Conservation (phyloP, 441 rosid species). For the Euphorbia celastroides region DNA sequence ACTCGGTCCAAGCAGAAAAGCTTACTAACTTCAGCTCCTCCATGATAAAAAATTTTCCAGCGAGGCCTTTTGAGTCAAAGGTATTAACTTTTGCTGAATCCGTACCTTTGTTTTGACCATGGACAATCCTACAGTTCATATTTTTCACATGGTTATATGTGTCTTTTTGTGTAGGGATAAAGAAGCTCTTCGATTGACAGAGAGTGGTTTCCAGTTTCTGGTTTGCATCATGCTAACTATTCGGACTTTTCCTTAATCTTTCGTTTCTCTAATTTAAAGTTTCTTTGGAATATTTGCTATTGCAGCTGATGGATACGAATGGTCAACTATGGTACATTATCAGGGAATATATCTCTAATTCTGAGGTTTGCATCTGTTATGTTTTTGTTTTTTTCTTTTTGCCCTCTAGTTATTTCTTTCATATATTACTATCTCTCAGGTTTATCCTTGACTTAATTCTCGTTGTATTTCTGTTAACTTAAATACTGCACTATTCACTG, state of each 20-base stretch:
- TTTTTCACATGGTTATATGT: conserved; percentile 10
- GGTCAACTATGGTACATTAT: conserved; percentile 96
- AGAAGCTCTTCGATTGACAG: conserved; percentile 76
- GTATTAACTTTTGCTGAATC: conserved; percentile 25
- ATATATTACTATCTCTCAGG: background rate
- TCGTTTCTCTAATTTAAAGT: conserved; percentile 17
- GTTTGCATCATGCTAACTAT: conserved; percentile 39
- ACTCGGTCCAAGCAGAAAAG: conserved; percentile 67
- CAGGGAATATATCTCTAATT: conserved; percentile 90
- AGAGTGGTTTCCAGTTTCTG: conserved; percentile 97
- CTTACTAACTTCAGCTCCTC: conserved; percentile 71
- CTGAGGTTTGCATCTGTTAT: conserved; percentile 54
- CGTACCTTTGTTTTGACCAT: background rate
- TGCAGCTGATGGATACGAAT: conserved; percentile 96
- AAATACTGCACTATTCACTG: background rate
- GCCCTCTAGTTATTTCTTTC: background rate
- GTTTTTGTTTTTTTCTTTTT: conserved; percentile 2
- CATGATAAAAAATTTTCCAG: conserved; percentile 84
- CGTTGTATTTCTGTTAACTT: background rate
- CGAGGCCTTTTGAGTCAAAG: conserved; percentile 81
- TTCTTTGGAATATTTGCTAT: conserved; percentile 18
- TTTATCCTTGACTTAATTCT: background rate
- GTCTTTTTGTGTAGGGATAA: conserved; percentile 50
- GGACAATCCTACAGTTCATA: conserved; percentile 11
- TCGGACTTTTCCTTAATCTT: conserved; percentile 16